These are phyloP conservation scores for Trebouxia sp. DNA, from an alignment of 139 green algal species.

Conservation along the genomic window DNA sequence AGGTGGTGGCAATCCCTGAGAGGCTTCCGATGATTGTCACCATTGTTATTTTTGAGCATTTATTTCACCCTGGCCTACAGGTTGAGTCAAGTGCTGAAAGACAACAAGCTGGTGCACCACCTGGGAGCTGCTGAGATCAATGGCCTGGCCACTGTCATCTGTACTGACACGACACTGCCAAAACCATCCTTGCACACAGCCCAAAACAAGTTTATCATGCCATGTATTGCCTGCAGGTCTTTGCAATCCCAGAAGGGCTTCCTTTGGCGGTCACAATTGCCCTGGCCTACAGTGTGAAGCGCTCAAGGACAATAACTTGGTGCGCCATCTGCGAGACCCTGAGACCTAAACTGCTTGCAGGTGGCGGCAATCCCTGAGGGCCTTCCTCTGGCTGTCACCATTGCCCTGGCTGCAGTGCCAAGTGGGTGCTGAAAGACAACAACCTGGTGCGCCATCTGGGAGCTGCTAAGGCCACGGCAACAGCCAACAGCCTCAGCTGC, in stretches of 20 bases:
- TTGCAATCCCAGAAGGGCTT: conserved; percentile 88
- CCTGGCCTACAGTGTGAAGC: conserved; percentile 78
- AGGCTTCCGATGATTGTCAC: conserved; percentile 88
- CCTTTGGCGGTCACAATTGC: conserved; percentile 85
- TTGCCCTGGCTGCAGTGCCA: too few relatives aligned
- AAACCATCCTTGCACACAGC: too few relatives aligned
- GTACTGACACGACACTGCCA: too few relatives aligned
- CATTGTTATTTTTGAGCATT: too few relatives aligned
- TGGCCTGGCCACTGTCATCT: too few relatives aligned
- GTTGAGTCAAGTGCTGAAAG: conserved; percentile 69
- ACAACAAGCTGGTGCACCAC: conserved; percentile 75
- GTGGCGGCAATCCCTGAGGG: conserved; percentile 89
- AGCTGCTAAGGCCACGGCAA: conserved; percentile 87
- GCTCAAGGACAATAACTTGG: too few relatives aligned
- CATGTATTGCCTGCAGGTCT: conserved; percentile 58
- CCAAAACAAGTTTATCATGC: too few relatives aligned
- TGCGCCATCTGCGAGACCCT: too few relatives aligned
- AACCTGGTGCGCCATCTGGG: conserved; percentile 75
- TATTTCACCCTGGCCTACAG: conserved; percentile 85
- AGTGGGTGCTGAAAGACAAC: conserved; percentile 69
- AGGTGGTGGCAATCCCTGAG: conserved; percentile 89
- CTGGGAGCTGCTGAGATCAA: conserved; percentile 91
- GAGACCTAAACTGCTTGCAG: conserved; percentile 33
- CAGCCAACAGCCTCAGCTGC: conserved; percentile 76
- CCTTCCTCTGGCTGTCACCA: conserved; percentile 81